Base-by-base conservation (phyloP, 495 filamentous ascomycete genomes). In the Aspergillus ellipticus region DNA sequence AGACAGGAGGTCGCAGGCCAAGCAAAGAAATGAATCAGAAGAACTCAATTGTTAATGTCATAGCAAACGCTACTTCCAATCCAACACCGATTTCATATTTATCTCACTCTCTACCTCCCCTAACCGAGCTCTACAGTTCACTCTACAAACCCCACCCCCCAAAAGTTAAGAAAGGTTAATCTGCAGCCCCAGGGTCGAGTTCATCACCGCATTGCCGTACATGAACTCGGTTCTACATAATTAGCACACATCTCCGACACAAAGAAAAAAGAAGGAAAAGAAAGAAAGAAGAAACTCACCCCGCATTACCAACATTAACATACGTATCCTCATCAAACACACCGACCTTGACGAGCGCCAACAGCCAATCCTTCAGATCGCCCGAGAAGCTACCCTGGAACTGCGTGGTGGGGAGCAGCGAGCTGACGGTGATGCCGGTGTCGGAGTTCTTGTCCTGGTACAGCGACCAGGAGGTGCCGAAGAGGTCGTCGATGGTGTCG, bases 241-340 rank as follows among this genome's bases (percentile, higher is more conserved):
- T 53, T 33, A 55, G 39, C 24, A 42, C 0, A 33, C 37, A 29
- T 21, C 17, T n/a, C n/a, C n/a, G n/a, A n/a, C n/a, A n/a, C n/a
- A n/a, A n/a, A 28, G 24, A 28, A 28, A 28, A 7, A 28, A 28
- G 7, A 10, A 45, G 7, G 10, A 21, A 22, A 22, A 45, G 22
- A 24, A 33, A 39, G 19, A 5, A 15, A 39, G 31, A 8, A 19
- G n/a, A 52, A 19, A 62, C 62, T 53, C 53, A 67, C 55, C 71
- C 71, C n/a, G 71, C 69, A 55, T 74, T 74, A 8, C 69, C 71
- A 13, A 71, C 63, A 42, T 70, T 74, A 16, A 74, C 62, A 59
- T 65, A 72, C 3, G 66, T 65, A 19, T 43, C 53, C 26, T 51
- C 49, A 2, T 59, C 54, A 57, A 73, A 65, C 9, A 57, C 58